Conservation (phyloP, 176 grass and related monocot genomes). For the Rhynchospora breviuscula region DNA sequence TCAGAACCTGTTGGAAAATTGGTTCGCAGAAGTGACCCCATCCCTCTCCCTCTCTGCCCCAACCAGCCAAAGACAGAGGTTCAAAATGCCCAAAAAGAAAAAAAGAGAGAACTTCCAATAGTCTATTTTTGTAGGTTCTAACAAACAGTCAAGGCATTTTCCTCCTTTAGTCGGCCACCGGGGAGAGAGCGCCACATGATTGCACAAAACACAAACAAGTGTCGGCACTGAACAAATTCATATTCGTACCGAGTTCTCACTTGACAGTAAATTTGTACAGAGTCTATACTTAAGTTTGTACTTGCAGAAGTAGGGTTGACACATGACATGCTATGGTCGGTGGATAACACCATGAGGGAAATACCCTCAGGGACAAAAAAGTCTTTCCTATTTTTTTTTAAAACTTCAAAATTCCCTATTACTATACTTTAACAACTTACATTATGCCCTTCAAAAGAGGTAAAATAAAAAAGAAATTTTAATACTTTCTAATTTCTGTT, state of each 20-base stretch:
- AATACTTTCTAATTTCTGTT: background rate
- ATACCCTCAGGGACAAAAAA: background rate
- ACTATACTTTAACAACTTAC: background rate
- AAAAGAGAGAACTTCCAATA: background rate
- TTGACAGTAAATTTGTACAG: too few relatives aligned
- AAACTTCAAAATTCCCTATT: background rate
- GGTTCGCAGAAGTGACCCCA: background rate
- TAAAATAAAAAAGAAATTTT: background rate
- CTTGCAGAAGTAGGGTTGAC: too few relatives aligned
- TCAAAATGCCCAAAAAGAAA: background rate
- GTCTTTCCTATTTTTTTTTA: background rate
- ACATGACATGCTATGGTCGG: too few relatives aligned
- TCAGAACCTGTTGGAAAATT: background rate
- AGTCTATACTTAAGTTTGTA: too few relatives aligned
- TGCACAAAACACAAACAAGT: too few relatives aligned
- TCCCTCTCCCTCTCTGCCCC: background rate
- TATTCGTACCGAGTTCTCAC: too few relatives aligned
- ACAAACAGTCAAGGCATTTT: too few relatives aligned
- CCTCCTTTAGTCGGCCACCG: too few relatives aligned
- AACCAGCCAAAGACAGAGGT: background rate
- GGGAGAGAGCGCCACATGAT: too few relatives aligned
- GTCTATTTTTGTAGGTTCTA: too few relatives aligned
- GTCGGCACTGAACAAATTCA: too few relatives aligned
- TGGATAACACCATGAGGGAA: too few relatives aligned
- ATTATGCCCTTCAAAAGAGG: background rate